Evolutionary conservation across 2,329 filamentous ascomycete genomes (phyloP), one percentile per base, ranked within the genome.

Genomic region (Dendrostoma leiphaemia): DNA sequence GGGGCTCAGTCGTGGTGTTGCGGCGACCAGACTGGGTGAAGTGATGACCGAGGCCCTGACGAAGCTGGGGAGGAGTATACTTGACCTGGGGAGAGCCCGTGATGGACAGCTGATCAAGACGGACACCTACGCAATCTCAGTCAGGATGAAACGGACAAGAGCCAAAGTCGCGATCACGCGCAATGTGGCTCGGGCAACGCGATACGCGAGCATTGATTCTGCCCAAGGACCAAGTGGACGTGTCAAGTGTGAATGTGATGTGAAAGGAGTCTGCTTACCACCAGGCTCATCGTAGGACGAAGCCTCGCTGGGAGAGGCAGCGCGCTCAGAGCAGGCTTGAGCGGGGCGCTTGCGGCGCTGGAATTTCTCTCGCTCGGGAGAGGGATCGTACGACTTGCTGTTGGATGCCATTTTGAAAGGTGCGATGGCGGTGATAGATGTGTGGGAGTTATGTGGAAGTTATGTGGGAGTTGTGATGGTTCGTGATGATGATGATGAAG

Each of bases 21-120:
- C 56, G 29, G 28, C 34, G 54, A 29, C 40, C 34, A 24, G 34
- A 17, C 26, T 41, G 43, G 35, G 41, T 43, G 23, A 47, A 48
- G 26, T 17, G 31, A 24, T 44, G 28, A 29, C 50, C 44, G 29
- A 46, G 21, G 23, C 49, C 54, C 19, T 46, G 41, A 13, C 47
- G 51, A 17, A 43, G 34, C 15, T 54, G 55, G 6, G 51, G 51
- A 19, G 55, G 55, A 2, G 51, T 57, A 43, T 55, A 57, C 29
- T 29, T 51, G 6, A 6, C 1, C 7, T 19, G 15, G n/a, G 52
- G 51, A 26, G 47, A 48, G 31, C 29, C 47, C 5, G 37, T 32
- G 28, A 50, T 19, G 3, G 53, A 49, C 28, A 31, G 23, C 29
- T 26, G 17, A 29, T 58, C 48, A 28, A 49, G 48, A 17, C 53